Conservation (phyloP, 2,329 filamentous ascomycete genomes). For the Escovopsis sp. region DNA sequence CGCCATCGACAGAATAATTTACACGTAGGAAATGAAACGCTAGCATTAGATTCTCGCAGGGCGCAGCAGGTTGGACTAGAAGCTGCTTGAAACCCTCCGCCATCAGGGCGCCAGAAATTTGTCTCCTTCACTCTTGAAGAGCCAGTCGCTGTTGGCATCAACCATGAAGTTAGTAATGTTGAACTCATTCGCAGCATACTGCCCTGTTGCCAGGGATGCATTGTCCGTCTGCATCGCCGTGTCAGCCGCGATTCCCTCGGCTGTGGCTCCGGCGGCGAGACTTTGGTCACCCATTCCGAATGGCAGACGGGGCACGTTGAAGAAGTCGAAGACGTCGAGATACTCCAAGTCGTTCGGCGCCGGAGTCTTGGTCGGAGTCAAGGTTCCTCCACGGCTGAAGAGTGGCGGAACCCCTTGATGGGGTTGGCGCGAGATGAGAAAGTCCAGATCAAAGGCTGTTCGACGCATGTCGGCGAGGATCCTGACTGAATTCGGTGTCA, state of each 20-base stretch:
- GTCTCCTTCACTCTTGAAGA: slow-evolving; percentile 39
- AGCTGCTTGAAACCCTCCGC: neutral
- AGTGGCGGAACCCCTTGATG: slow-evolving; percentile 22
- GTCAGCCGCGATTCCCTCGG: slow-evolving; percentile 8
- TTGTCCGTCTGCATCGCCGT: slow-evolving; percentile 15
- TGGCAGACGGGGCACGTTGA: slow-evolving; percentile 69
- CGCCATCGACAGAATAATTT: too few species aligned
- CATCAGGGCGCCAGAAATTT: slow-evolving; percentile 13
- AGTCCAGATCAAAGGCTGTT: slow-evolving; percentile 79
- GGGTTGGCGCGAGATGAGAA: slow-evolving; percentile 73
- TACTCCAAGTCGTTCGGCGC: slow-evolving; percentile 77
- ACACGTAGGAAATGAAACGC: too few species aligned
- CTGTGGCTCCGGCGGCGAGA: slow-evolving; percentile 20
- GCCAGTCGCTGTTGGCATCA: slow-evolving; percentile 59
- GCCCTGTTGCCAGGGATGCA: slow-evolving; percentile 7
- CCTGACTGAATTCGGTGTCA: slow-evolving; percentile 68
- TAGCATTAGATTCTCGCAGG: too few species aligned
- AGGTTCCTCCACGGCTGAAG: slow-evolving; percentile 31
- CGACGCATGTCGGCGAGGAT: slow-evolving; percentile 86
- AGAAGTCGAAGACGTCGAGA: slow-evolving; percentile 86
- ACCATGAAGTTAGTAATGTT: slow-evolving; percentile 69
- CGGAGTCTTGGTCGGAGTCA: slow-evolving; percentile 50
- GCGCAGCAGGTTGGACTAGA: too few species aligned
- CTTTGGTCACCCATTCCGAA: slow-evolving; percentile 10
- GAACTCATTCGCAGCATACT: slow-evolving; percentile 40